phyloP scores from a whole-genome alignment of 176 grass and related monocot species.

The Eleusine coracana region DNA sequence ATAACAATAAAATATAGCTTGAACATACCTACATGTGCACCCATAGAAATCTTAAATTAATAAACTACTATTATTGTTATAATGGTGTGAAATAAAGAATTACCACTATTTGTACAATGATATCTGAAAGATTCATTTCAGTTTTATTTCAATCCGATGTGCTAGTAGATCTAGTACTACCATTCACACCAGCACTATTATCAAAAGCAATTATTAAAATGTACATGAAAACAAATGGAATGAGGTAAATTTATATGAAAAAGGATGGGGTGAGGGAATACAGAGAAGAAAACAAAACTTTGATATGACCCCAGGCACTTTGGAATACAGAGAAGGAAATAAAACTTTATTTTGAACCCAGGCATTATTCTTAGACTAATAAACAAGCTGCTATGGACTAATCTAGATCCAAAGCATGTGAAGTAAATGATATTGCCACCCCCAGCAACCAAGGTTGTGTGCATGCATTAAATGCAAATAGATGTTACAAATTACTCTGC shows the following conservation, averaged over 20 bases:
- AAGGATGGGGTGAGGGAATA: not conserved
- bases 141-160: not conserved
- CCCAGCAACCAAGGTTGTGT: not conserved
- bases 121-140: not conserved
- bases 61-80: not conserved
- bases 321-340: not conserved
- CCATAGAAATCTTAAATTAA: conserved; percentile 5
- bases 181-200: not conserved
- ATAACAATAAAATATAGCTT: too few species aligned
- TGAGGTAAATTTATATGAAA: not conserved
- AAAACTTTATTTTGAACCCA: not conserved
- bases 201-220: not conserved
- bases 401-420: not conserved
- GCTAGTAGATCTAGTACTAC: not conserved
- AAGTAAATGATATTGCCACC: not conserved
- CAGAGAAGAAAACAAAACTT: not conserved
- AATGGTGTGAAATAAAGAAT: conserved; percentile 12
- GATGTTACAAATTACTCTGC: not conserved
- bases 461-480: not conserved
- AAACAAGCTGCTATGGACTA: not conserved
- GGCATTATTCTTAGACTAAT: not conserved
- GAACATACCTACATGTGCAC: not conserved
- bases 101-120: not conserved
- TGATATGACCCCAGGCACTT: not conserved
- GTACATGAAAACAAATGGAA: too few species aligned